Evolutionary conservation across 1,139 yeast species (phyloP).

Genomic region (Hansenula lynferdii): DNA sequence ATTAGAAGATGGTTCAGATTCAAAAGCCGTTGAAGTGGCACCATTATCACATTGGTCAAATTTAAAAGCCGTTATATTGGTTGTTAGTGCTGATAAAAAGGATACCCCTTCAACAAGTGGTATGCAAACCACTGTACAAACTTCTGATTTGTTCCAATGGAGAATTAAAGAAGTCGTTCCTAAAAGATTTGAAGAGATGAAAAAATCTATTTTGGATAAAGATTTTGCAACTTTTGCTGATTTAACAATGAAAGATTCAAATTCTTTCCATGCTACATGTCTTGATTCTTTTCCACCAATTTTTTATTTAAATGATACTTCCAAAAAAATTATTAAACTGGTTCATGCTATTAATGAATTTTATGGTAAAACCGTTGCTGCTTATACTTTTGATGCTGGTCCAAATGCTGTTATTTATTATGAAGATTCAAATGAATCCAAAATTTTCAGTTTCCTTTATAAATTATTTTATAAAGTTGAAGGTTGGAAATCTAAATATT

Average conservation of each 20-base stretch:
- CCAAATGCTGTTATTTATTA: constrained; percentile 97
- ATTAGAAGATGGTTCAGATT: constrained; percentile 70
- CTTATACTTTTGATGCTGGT: constrained; percentile 98
- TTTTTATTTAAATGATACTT: constrained; percentile 92
- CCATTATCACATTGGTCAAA: constrained; percentile 85
- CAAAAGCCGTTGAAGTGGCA: constrained; percentile 89
- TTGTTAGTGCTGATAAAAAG: constrained; percentile 88
- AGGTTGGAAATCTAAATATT: constrained; percentile 62
- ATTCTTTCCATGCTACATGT: constrained; percentile 96
- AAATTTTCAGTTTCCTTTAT: constrained; percentile 58
- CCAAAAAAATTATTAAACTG: constrained; percentile 78
- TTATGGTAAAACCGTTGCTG: constrained; percentile 70
- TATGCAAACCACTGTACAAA: constrained; percentile 90
- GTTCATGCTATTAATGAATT: constrained; percentile 71
- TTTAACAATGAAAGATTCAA: constrained; percentile 93
- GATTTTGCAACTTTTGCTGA: constrained; percentile 81
- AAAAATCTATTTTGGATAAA: constrained; percentile 58
- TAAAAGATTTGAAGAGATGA: constrained; percentile 76
- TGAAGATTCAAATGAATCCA: constrained; percentile 62
- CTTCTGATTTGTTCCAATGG: constrained; percentile 79
- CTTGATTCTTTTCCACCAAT: constrained; percentile 95
- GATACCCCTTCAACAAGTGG: constrained; percentile 95
- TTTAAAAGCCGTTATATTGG: constrained; percentile 88
- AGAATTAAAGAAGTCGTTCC: constrained; percentile 85
- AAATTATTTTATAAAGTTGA: constrained; percentile 47